Conservation (phyloP, 176 grass and related monocot species). For the Paspalum vaginatum region DNA sequence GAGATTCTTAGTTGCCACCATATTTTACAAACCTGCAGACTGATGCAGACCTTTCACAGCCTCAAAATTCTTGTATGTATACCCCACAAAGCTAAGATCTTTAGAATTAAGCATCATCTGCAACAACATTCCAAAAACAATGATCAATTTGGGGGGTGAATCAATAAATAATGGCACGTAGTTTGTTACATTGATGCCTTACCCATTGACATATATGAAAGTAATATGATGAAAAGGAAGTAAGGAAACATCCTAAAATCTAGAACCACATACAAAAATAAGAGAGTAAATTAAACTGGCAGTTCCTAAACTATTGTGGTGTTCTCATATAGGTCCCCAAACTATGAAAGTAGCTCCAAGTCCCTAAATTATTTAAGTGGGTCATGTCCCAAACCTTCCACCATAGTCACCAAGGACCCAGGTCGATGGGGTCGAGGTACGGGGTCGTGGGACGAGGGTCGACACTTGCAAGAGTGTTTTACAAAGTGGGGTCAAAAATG, state of each 20-base stretch:
- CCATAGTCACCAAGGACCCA: too few species aligned
- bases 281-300: neutral
- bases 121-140: conserved; percentile 23
- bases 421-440: too few species aligned
- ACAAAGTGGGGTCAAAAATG: too few species aligned
- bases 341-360: too few species aligned
- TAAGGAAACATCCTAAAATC: conserved; percentile 3
- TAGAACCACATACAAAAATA: neutral
- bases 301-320: too few species aligned
- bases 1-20: neutral
- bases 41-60: conserved; percentile 56
- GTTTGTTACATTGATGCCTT: conserved; percentile 4
- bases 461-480: too few species aligned
- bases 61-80: conserved; percentile 75
- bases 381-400: too few species aligned
- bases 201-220: conserved; percentile 12
- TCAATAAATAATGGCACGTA: conserved; percentile 20
- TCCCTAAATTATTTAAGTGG: too few species aligned
- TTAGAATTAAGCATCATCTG: conserved; percentile 69
- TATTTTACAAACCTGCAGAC: conserved; percentile 29
- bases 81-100: conserved; percentile 64
- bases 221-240: conserved; percentile 12
- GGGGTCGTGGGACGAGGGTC: too few species aligned
- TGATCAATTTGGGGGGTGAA: neutral
- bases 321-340: too few species aligned